Evolutionary conservation across 2,329 filamentous ascomycete species (phyloP).

Genomic region (Diatrype stigma): DNA sequence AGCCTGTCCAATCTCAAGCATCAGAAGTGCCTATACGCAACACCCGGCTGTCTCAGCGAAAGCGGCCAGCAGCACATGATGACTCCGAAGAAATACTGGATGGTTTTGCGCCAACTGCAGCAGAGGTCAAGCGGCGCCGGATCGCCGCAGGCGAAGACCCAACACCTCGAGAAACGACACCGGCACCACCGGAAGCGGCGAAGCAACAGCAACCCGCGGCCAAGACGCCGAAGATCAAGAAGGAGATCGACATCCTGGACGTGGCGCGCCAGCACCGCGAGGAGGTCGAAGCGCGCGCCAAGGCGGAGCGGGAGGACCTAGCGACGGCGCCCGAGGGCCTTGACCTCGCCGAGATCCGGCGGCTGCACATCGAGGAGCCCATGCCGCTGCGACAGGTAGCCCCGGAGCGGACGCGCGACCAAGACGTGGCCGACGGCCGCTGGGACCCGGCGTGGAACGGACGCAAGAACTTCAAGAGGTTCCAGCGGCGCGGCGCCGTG

Average conservation of each 20-base stretch:
- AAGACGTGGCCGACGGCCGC: constrained; percentile 49
- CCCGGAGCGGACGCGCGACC: constrained; percentile 39
- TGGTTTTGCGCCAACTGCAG: constrained; percentile 69
- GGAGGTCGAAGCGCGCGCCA: constrained; percentile 61
- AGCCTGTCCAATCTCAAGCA: constrained; percentile 33
- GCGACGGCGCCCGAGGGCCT: constrained; percentile 57
- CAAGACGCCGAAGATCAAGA: constrained; percentile 41
- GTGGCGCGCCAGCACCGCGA: constrained; percentile 57
- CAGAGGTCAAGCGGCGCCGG: constrained; percentile 73
- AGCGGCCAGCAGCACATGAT: constrained; percentile 39
- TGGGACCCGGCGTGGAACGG: constrained; percentile 94
- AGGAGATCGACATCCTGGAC: constrained; percentile 66
- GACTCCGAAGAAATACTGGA: constrained; percentile 59
- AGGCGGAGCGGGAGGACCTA: constrained; percentile 49
- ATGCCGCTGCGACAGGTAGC: constrained; percentile 57
- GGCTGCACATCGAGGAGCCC: constrained; percentile 71
- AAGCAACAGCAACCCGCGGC: constrained; percentile 38
- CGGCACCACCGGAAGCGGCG: constrained; percentile 20
- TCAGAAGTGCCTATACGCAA: constrained; percentile 16
- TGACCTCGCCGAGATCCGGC: constrained; percentile 68
- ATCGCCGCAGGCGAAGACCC: constrained; percentile 55
- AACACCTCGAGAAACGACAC: constrained; percentile 27
- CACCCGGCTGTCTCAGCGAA: constrained; percentile 33
- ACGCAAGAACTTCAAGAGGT: constrained; percentile 92
- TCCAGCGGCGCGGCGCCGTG: constrained; percentile 56